phyloP scores from a whole-genome alignment of 139 green algal species.

The Zygnema circumcarinatum region DNA sequence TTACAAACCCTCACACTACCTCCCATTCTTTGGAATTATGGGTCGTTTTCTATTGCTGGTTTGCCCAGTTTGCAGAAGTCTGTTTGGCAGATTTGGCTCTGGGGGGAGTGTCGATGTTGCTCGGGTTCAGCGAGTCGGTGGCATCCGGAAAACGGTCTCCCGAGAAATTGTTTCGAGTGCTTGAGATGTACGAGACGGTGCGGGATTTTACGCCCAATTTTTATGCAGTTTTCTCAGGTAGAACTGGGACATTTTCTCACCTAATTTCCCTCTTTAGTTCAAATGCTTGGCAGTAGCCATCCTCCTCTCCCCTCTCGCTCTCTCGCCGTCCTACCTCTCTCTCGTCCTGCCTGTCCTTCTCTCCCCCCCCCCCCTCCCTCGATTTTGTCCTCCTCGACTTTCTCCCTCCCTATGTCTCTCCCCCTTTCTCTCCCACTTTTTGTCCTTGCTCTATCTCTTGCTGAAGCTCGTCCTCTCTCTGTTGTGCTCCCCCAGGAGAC shows the following conservation, averaged over 20 bases:
- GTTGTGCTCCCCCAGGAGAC: slow-evolving; percentile 16
- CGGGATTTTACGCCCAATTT: slow-evolving; percentile 33
- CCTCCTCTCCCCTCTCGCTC: neutral
- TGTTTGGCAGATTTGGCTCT: slow-evolving; percentile 35
- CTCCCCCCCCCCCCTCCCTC: too few relatives aligned
- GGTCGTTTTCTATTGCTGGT: too few relatives aligned
- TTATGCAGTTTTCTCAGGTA: slow-evolving; percentile 29
- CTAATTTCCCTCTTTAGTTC: neutral
- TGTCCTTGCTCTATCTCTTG: too few relatives aligned
- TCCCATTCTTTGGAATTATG: too few relatives aligned
- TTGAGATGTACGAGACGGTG: slow-evolving; percentile 41
- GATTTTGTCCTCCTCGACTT: too few relatives aligned
- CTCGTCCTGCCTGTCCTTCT: too few relatives aligned
- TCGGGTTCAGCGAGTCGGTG: slow-evolving; percentile 36
- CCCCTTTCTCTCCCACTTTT: too few relatives aligned
- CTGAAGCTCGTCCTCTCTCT: too few relatives aligned
- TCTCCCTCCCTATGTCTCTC: too few relatives aligned
- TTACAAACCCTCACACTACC: too few relatives aligned
- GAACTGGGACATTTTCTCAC: neutral
- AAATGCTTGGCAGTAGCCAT: too few relatives aligned
- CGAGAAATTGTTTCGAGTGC: slow-evolving; percentile 31
- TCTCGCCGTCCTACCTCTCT: slow-evolving; percentile 1
- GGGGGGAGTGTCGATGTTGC: slow-evolving; percentile 21
- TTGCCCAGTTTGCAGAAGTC: slow-evolving; percentile 21
- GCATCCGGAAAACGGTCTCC: slow-evolving; percentile 19